Conservation (phyloP, 1,139 yeast genomes). For the Protomyces pachydermus region DNA sequence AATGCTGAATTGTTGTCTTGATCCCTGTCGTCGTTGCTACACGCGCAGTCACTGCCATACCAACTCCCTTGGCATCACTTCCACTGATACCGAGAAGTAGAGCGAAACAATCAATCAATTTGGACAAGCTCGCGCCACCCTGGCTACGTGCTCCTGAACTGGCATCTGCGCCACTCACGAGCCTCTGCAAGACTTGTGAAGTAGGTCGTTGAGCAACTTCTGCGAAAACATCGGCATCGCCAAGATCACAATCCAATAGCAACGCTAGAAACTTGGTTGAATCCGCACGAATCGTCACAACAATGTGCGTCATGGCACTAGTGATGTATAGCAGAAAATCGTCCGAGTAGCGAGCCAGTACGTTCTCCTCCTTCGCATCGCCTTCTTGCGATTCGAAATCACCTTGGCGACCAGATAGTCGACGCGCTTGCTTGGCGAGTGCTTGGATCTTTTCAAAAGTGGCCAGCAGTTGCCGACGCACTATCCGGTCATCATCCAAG, state of each 20-base stretch:
- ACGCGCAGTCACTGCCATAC: background rate
- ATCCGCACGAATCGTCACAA: slow-evolving; percentile 64
- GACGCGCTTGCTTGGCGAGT: background rate
- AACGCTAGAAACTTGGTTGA: slow-evolving; percentile 60
- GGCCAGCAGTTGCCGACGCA: slow-evolving; percentile 56
- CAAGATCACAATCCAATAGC: slow-evolving; percentile 43
- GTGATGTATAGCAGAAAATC: slow-evolving; percentile 69
- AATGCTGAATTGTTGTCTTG: background rate
- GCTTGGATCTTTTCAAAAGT: background rate
- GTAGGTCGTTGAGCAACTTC: background rate
- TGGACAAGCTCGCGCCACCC: background rate
- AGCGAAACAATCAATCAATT: background rate
- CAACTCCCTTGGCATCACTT: background rate
- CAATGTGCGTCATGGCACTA: slow-evolving; percentile 91
- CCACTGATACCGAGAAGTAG: background rate
- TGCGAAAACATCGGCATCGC: slow-evolving; percentile 18
- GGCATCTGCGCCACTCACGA: background rate
- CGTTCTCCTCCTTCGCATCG: slow-evolving; percentile 26
- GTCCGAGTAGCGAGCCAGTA: slow-evolving; percentile 56
- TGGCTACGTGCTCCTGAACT: background rate
- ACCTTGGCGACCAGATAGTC: background rate
- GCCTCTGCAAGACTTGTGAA: background rate
- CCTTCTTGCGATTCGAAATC: slow-evolving; percentile 36
- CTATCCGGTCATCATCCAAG: slow-evolving; percentile 59
- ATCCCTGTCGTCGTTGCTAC: background rate